phyloP scores from a whole-genome alignment of 805 yeast species.

The Zygoascus bituminiphila region DNA sequence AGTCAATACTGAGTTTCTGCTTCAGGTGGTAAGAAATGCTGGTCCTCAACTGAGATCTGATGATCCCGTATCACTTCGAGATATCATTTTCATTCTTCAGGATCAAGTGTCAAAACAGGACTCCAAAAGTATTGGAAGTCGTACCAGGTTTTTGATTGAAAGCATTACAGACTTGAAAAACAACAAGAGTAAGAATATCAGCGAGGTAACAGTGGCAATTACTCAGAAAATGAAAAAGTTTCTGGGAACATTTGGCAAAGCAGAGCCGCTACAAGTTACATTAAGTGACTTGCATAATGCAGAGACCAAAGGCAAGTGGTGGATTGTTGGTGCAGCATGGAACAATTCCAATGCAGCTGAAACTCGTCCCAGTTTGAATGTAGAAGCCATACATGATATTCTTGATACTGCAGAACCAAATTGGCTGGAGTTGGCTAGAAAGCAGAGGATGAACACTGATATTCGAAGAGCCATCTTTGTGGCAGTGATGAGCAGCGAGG shows the following conservation, averaged over 20 bases:
- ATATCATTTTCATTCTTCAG: slow-evolving; percentile 57
- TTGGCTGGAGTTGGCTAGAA: slow-evolving; percentile 78
- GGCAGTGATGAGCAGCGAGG: slow-evolving; percentile 91
- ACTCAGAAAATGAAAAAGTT: slow-evolving; percentile 54
- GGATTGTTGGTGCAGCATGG: slow-evolving; percentile 99
- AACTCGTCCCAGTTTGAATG: slow-evolving; percentile 31
- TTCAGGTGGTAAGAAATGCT: slow-evolving; percentile 62
- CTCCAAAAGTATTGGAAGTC: slow-evolving; percentile 37
- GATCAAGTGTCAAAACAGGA: slow-evolving; percentile 35
- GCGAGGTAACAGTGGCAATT: slow-evolving; percentile 46
- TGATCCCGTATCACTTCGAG: slow-evolving; percentile 79
- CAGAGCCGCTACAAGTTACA: slow-evolving; percentile 79
- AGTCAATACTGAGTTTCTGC: slow-evolving; percentile 63
- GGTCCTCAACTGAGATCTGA: slow-evolving; percentile 85
- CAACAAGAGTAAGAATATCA: slow-evolving; percentile 60
- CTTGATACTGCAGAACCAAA: slow-evolving; percentile 69
- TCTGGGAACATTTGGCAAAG: slow-evolving; percentile 44
- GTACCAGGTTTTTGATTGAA: slow-evolving; percentile 78
- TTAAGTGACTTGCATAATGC: slow-evolving; percentile 72
- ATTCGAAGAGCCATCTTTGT: slow-evolving; percentile 89
- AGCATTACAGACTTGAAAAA: slow-evolving; percentile 79
- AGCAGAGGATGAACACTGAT: slow-evolving; percentile 92
- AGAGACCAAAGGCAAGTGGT: slow-evolving; percentile 90
- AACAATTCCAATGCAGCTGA: slow-evolving; percentile 41
- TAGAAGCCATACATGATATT: slow-evolving; percentile 46